Evolutionary conservation across 2,329 filamentous ascomycete species (phyloP), one percentile per base, ranked within the genome.

Genomic region (Colletotrichum theobromicola): DNA sequence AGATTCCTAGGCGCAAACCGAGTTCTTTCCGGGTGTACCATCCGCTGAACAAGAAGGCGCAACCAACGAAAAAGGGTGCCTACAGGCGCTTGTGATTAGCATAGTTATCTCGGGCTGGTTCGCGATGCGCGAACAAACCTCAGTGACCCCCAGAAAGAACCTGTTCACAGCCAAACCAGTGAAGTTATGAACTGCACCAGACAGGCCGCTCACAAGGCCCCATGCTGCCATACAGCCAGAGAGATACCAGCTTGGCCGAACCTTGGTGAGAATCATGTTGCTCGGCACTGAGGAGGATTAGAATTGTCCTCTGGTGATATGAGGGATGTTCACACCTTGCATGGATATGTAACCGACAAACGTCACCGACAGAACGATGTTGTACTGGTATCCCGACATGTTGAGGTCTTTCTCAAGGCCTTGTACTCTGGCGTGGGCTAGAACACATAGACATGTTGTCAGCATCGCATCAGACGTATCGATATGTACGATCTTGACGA

Each of bases 211-310:
- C 18, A 81, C 77, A 9, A 79, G 68, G 4, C 79, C 80, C 79
- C 79, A 80, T 6, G 73, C 76, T 13, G 74, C 70, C 78, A 81
- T 81, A 67, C 76, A 77, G 16, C 62, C 61, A 5, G 77, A 73
- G 7, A 81, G 76, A 53, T 88, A 88, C 68, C 85, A 78, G 3
- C 83, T 84, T 13, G 87, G 87, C 4, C 84, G 82, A 28, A 87
- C 80, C 75, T 85, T 85, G 35, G 82, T 85, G 16, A 88, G 81
- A 55, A 87, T 81, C 77, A 88, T 82, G 76, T 88, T 88, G 68
- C 84, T 87, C 2, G 86, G 86, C 3, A 90, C 84, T 77, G 26
- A n/a, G 1, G n/a, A 28, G 24, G 18, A 21, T 42, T 18, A 64
- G 18, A n/a, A 2, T 5, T 30, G 24, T 10, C 18, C 8, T 2